Evolutionary conservation across 192 early-diverging fungal species (phyloP), one percentile per base, ranked within the genome.

Genomic region (Dimargaris verticillata): DNA sequence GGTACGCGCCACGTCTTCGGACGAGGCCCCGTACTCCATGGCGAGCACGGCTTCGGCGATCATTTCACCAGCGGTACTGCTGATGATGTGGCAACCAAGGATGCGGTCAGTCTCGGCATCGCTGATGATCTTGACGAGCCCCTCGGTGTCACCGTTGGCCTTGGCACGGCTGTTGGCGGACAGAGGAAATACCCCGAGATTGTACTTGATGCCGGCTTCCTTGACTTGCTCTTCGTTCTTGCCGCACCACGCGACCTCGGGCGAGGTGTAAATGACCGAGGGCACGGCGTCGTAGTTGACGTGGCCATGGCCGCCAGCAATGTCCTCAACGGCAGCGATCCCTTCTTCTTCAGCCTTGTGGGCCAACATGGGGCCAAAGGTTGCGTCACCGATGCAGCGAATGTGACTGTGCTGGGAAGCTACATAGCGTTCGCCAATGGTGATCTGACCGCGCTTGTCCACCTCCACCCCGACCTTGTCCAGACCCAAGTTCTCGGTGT

Each of bases 311-410:
- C 92, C 92, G 58, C 78, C 79, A 60, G 81, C 81, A 60, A 98
- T 88, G 78, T 88, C 82, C 73, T 98, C 95, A 62, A 86, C 90
- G 61, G 86, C 91, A 33, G 95, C 95, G 72, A 98, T 94, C 70
- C 93, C 93, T 72, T 98, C 95, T 74, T 98, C 95, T 74, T 98
- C 95, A 50, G 95, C 92, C 81, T 98, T 98, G 88, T 98, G 95
- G 22, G 95, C 95, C 70, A 98, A 83, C 95, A 98, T 98, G 55
- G 92, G 86, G 61, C 95, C 95, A 61, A 85, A 81, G 62, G 92
- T 95, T 47, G 85, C 95, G 74, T 98, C 95, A 70, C 95, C 95
- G 68, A 98, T 95, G 62, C 90, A 92, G 63, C 87, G 83, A 71
- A 98, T 89, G 75, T 81, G 82, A 61, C 85, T 68, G 58, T 93